Evolutionary conservation across 2,329 filamentous ascomycete species (phyloP).

Genomic region (Colletotrichum liaoningense): DNA sequence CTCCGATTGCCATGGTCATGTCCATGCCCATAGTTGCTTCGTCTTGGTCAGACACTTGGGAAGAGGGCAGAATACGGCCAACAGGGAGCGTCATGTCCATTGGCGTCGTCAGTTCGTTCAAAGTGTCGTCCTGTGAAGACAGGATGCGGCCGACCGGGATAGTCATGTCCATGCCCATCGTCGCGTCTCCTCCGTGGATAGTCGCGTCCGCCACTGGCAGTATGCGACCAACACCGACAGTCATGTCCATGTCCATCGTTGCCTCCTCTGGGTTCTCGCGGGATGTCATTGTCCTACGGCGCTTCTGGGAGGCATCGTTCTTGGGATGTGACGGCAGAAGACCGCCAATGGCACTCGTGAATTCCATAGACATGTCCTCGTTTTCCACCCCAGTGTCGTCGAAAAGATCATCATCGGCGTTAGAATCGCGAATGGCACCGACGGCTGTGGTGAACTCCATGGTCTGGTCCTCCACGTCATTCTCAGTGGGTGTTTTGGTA

Average conservation of each 20-base stretch:
- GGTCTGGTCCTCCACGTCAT: constrained; percentile 67
- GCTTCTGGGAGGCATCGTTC: constrained; percentile 25
- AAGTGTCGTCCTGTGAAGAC: constrained; percentile 54
- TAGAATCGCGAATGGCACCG: constrained; percentile 70
- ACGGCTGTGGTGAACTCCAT: constrained; percentile 90
- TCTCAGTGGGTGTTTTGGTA: constrained; percentile 14
- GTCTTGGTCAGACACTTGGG: constrained; percentile 43
- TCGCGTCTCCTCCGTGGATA: constrained; percentile 49
- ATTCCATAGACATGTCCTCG: constrained; percentile 84
- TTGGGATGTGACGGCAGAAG: constrained; percentile 53
- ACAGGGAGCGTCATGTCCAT: constrained; percentile 74
- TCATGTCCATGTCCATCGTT: constrained; percentile 69
- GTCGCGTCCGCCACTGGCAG: constrained; percentile 45
- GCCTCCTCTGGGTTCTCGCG: constrained; percentile 45
- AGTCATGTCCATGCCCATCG: constrained; percentile 77
- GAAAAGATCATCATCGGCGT: constrained; percentile 41
- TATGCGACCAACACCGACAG: constrained; percentile 67
- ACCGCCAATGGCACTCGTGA: constrained; percentile 74
- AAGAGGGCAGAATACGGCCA: constrained; percentile 62
- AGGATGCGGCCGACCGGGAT: constrained; percentile 66
- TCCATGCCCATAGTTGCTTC: constrained; percentile 72
- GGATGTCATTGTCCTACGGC: constrained; percentile 41
- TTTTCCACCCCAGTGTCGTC: constrained; percentile 56
- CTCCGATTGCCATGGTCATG: constrained; percentile 72
- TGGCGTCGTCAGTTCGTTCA: constrained; percentile 49